Evolutionary conservation across 805 yeast species (phyloP).

Genomic region (Candida rishiriensis): DNA sequence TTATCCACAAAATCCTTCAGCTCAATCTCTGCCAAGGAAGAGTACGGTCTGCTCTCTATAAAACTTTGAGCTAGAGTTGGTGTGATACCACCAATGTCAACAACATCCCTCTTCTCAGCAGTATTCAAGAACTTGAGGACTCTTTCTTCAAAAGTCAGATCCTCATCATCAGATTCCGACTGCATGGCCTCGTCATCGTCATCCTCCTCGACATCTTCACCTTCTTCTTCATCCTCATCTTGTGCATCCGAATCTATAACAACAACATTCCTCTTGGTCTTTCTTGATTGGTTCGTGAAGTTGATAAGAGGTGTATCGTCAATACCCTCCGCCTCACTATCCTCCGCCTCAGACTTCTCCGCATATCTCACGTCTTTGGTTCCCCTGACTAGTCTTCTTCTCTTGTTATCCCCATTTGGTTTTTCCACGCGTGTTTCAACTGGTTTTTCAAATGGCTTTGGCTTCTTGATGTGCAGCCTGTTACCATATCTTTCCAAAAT

Average conservation of each 20-base stretch:
- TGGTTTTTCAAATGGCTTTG: constrained; percentile 31
- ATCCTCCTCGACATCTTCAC: constrained; percentile 24
- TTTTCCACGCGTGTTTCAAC: background rate
- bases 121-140: constrained; percentile 74
- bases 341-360: background rate
- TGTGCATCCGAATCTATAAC: background rate
- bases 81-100: constrained; percentile 72
- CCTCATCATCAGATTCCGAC: constrained; percentile 28
- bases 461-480: constrained; percentile 3
- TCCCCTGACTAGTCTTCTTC: constrained; percentile 24
- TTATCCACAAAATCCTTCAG: constrained; percentile 44
- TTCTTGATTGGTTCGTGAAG: constrained; percentile 21
- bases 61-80: constrained; percentile 62
- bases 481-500: constrained; percentile 22
- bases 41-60: constrained; percentile 67
- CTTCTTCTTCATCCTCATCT: constrained; percentile 13
- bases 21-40: constrained; percentile 53
- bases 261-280: constrained; percentile 6
- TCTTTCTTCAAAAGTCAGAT: constrained; percentile 51
- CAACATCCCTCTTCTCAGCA: constrained; percentile 68
- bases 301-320: constrained; percentile 8
- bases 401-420: constrained; percentile 11
- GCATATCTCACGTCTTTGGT: constrained; percentile 21
- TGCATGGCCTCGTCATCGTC: constrained; percentile 30
- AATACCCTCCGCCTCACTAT: background rate